A percentile compares a stretch with the other conserved stretches of the same genome.
Conservation (phyloP, 208 protist genomes). For the Lotmaria passim region DNA sequence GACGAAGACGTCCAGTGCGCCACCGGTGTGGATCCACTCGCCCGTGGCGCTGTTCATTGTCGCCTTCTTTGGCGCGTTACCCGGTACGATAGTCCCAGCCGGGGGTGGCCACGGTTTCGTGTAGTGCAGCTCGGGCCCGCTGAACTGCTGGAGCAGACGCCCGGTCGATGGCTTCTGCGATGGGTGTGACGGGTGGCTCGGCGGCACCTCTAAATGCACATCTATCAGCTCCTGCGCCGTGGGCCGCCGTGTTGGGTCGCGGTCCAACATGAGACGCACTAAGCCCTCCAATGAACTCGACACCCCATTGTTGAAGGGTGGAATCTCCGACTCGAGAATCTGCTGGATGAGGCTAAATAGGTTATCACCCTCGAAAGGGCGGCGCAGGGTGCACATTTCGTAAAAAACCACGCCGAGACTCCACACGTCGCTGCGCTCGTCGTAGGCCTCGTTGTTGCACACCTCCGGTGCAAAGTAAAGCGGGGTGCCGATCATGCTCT, state of each 20-base stretch:
- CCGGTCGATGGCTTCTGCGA: constrained; percentile 74
- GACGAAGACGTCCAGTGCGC: constrained; percentile 34
- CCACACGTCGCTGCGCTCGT: constrained; percentile 95
- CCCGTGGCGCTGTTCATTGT: constrained; percentile 20
- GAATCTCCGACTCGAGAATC: constrained; percentile 68
- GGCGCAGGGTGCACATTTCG: constrained; percentile 93
- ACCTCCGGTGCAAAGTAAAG: constrained; percentile 94
- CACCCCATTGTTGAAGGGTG: constrained; percentile 76
- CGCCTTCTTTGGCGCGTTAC: background rate
- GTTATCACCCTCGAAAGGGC: constrained; percentile 78
- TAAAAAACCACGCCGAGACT: constrained; percentile 95
- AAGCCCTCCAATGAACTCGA: constrained; percentile 71
- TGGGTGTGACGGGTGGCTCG: constrained; percentile 82
- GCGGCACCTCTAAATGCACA: constrained; percentile 72
- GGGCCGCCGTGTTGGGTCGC: constrained; percentile 68
- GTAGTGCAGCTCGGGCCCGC: constrained; percentile 66
- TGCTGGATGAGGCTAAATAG: constrained; percentile 73
- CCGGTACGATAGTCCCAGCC: constrained; percentile 9
- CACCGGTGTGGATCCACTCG: constrained; percentile 42
- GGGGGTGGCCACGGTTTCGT: constrained; percentile 49
- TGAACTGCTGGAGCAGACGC: constrained; percentile 76
- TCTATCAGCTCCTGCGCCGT: constrained; percentile 86
- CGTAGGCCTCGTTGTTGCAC: constrained; percentile 88
- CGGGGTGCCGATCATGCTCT: constrained; percentile 89
- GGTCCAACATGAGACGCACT: constrained; percentile 80